phyloP scores from a whole-genome alignment of 352 stramenopile genomes.

The Globisporangium heterothallicum region DNA sequence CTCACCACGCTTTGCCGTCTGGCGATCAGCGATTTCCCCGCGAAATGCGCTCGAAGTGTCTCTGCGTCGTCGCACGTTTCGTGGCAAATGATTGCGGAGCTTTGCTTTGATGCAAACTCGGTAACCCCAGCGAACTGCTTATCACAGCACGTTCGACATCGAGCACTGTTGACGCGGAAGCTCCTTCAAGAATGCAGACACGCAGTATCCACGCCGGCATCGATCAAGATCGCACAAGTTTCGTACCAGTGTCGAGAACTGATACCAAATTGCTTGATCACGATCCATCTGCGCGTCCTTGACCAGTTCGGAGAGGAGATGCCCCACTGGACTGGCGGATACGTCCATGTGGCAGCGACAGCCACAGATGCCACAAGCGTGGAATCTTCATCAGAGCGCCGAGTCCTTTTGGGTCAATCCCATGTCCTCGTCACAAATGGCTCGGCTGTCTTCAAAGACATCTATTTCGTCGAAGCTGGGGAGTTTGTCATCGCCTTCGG shows the following conservation, averaged over 20 bases:
- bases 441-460: constrained; percentile 25
- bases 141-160: constrained; percentile 25
- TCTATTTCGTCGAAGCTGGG: constrained; percentile 35
- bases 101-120: constrained; percentile 27
- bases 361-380: not conserved
- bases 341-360: constrained; percentile 21
- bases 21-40: constrained; percentile 24
- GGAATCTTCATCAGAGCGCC: not conserved
- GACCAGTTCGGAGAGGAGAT: constrained; percentile 57
- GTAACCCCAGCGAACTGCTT: constrained; percentile 42
- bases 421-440: constrained; percentile 30
- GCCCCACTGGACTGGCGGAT: constrained; percentile 14
- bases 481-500: constrained; percentile 38
- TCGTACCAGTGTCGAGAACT: constrained; percentile 44
- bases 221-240: constrained; percentile 39
- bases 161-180: constrained; percentile 8
- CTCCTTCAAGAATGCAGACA: constrained; percentile 30
- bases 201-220: constrained; percentile 17
- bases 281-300: constrained; percentile 31
- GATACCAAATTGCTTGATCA: constrained; percentile 33
- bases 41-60: constrained; percentile 31
- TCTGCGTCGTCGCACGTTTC: constrained; percentile 22
- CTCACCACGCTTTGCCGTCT: constrained; percentile 34
- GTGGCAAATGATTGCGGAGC: constrained; percentile 22
- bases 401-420: constrained; percentile 3